phyloP scores from a whole-genome alignment of 192 early-diverging fungal species.

The Dissophora globulifera region DNA sequence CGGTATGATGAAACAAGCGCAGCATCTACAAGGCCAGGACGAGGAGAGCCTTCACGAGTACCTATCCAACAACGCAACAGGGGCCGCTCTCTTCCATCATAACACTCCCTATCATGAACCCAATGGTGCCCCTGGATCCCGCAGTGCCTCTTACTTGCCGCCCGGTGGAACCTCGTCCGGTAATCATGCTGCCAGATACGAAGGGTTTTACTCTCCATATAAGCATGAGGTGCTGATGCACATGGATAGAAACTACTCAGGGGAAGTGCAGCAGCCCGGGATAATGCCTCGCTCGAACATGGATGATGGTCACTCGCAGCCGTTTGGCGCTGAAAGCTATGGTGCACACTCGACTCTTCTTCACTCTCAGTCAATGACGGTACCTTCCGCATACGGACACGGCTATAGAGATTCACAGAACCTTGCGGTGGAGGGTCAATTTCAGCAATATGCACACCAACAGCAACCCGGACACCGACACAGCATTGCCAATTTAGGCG shows the following conservation, averaged over 20 bases:
- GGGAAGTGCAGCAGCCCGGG: slow-evolving; percentile 20
- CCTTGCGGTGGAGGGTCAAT: background rate
- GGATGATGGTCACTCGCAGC: slow-evolving; percentile 15
- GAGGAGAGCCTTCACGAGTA: background rate
- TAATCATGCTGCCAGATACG: background rate
- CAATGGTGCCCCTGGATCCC: background rate
- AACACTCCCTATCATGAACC: no score
- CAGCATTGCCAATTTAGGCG: slow-evolving; percentile 20
- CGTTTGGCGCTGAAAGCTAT: slow-evolving; percentile 4
- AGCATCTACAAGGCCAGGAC: background rate
- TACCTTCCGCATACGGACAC: background rate
- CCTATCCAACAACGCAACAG: no score
- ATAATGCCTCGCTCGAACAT: slow-evolving; percentile 32
- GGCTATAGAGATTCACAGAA: background rate
- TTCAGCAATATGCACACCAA: background rate
- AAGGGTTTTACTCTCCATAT: background rate
- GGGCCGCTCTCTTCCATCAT: no score
- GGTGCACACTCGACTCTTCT: background rate
- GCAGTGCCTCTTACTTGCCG: slow-evolving; percentile 9
- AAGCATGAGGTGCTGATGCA: slow-evolving; percentile 8
- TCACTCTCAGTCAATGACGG: no score
- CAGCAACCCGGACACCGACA: slow-evolving; percentile 2
- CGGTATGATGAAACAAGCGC: slow-evolving; percentile 2
- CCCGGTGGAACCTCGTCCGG: background rate
- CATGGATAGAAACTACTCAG: slow-evolving; percentile 4